Evolutionary conservation across 345 rosid species (phyloP), one percentile per base, ranked within the genome.

Genomic region (Heritiera fomes): DNA sequence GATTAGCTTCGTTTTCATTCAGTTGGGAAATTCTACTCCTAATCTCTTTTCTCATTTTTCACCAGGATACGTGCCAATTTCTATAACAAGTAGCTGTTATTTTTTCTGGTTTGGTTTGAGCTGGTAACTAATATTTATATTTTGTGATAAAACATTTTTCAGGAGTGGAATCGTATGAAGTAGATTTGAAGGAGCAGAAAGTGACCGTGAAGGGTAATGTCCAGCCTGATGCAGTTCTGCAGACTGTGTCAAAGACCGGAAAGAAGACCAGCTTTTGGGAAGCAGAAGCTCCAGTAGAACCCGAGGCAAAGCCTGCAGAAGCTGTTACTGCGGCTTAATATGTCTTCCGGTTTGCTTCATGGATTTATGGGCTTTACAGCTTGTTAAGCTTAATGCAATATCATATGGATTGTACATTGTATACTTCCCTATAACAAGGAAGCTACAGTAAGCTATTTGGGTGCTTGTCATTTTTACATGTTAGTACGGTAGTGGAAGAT

Each of bases 131-230:
- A 11, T 71, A n/a, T 63, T 7, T 30, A 28, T 17, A 8, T 38
- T 67, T 23, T 23, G 20, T 62, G 41, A 28, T n/a, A 6, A 71
- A 11, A 53, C 17, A 34, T 72, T 14, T 81, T 23, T 73, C 83
- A 95, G 97, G 97, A 71, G 98, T 95, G 75, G 97, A 93, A 79
- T 83, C 93, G 56, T 95, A 66, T 77, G 92, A 95, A 73, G 88
- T 93, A 74, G 89, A 93, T 83, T 61, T 93, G 83, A 79, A 93
- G 86, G 91, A 92, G 79, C 95, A 92, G 80, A 95, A 91, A 75
- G 98, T 95, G 75, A 95, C 91, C 0, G 98, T 95, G 75, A 91
- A 86, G 83, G 98, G 98, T 77, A 93, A 87, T n/a, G 92, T 93
- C 69, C 86, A 89, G 82, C 94, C 94, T 0, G 93, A 93, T 58